Percentiles rank a stretch among this genome's conserved stretches.
Evolutionary conservation across 2,329 filamentous ascomycete genomes (phyloP).

Genomic region (Knufia fluminis): DNA sequence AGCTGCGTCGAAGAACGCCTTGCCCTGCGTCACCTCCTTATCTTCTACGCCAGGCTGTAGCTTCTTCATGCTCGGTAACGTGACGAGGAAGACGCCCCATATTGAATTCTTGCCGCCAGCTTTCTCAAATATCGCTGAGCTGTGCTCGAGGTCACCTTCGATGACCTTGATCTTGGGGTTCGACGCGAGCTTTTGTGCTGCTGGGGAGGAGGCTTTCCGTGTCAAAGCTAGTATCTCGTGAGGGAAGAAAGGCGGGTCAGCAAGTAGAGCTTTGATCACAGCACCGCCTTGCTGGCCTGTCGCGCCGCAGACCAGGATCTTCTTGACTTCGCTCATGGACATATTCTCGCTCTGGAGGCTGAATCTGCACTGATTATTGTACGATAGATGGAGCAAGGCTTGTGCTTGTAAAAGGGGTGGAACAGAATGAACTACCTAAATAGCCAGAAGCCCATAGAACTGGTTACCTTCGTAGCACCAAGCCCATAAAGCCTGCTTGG

Average conservation of each 20-base stretch:
- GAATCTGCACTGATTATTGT: no score
- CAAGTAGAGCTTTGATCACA: conserved; percentile 28
- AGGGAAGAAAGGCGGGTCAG: conserved; percentile 23
- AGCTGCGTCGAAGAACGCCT: conserved; percentile 48
- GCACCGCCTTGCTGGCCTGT: conserved; percentile 36
- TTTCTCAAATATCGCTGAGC: conserved; percentile 41
- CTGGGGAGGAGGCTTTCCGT: conserved; percentile 39
- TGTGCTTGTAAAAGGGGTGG: no score
- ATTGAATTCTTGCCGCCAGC: conserved; percentile 36
- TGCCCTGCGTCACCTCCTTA: conserved; percentile 48
- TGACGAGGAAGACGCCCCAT: conserved; percentile 56
- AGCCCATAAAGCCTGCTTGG: no score
- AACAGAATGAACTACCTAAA: no score
- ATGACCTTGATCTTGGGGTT: conserved; percentile 47
- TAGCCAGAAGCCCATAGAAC: no score
- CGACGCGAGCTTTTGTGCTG: conserved; percentile 35
- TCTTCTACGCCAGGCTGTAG: conserved; percentile 28
- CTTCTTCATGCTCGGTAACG: conserved; percentile 34
- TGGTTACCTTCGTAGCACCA: no score
- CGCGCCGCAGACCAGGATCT: conserved; percentile 31
- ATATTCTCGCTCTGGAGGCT: not conserved
- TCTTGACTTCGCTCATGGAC: conserved; percentile 10
- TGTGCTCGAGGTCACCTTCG: conserved; percentile 48
- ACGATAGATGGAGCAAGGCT: no score
- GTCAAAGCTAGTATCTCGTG: conserved; percentile 46